Base-by-base conservation (phyloP, 306 rosid genomes). In the Trichosanthes truncata region DNA sequence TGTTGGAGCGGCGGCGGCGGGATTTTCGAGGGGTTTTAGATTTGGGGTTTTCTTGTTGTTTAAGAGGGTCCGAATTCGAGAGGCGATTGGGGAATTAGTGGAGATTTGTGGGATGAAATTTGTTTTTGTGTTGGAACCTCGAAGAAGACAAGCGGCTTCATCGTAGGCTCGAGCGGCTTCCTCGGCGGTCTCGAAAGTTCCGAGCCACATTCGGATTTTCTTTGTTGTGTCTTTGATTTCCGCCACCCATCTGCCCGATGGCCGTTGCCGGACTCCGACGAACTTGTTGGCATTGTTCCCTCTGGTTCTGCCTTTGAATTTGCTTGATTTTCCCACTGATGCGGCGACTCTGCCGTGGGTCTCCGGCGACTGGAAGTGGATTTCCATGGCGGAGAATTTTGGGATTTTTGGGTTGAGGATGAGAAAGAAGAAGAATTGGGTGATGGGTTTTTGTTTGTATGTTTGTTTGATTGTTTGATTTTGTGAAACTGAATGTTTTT, bases 221-320 rank as follows among this genome's bases (percentile, higher is more conserved):
- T 91, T 92, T 7, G 92, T 92, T 9, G 97, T 94, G 88, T 92
- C 97, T 82, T 94, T 92, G 84, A 94, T 94, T 87, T 94, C 98
- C 45, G 98, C 98, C 20, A 94, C 98, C 98, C 98, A 94, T 87
- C 98, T 89, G n/a, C 98, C 98, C 11, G 98, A 94, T 55, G 98
- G 97, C 49, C 98, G 90, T 41, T 94, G 97, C 71, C 98, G 90
- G 68, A 94, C 97, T 2, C 98, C 98, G 55, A 94, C 93, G 84
- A 94, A 91, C 76, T 84, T 94, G 89, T 90, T 75, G 74, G 75
- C 83, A 68, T 67, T 76, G 36, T 62, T 84, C 79, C 82, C 87
- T 83, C 87, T 82, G 82, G 20, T 84, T 82, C 84, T 89, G 41
- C 95, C 97, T 81, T 84, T 92, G 80, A 82, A 82, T 73, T 82